phyloP scores from a whole-genome alignment of 2,329 filamentous ascomycete species.

The Trichoderma endophyticum region DNA sequence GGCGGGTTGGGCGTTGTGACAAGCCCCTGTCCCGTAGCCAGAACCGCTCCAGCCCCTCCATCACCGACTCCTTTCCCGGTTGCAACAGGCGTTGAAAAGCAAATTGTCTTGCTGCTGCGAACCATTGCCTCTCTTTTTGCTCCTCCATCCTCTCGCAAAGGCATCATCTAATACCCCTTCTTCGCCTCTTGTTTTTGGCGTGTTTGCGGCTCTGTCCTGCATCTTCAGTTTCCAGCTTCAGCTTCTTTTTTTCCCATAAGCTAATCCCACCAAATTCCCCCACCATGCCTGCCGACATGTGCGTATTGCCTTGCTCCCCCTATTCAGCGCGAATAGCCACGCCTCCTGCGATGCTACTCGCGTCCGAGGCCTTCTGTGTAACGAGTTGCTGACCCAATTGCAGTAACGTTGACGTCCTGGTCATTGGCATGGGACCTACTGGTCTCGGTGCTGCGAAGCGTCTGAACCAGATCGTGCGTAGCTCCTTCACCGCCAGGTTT shows the following conservation, averaged over 20 bases:
- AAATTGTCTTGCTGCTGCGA: slow-evolving; percentile 25
- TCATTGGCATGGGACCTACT: slow-evolving; percentile 96
- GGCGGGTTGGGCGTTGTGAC: slow-evolving; percentile 15
- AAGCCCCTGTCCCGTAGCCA: slow-evolving; percentile 29
- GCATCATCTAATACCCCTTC: slow-evolving; percentile 22
- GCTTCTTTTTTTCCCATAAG: slow-evolving; percentile 4
- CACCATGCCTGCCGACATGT: slow-evolving; percentile 42
- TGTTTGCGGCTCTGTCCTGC: slow-evolving; percentile 16
- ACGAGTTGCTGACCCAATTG: slow-evolving; percentile 21
- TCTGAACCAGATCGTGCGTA: slow-evolving; percentile 86
- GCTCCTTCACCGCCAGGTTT: slow-evolving; percentile 30
- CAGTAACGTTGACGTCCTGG: slow-evolving; percentile 92
- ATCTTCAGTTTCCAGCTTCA: slow-evolving; percentile 23
- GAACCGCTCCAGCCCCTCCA: slow-evolving; percentile 39
- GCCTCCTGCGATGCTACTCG: neutral
- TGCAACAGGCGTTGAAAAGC: slow-evolving; percentile 26
- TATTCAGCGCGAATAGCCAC: neutral
- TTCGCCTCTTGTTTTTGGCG: slow-evolving; percentile 7
- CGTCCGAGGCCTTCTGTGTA: neutral
- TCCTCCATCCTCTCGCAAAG: slow-evolving; percentile 25
- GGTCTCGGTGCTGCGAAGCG: slow-evolving; percentile 97
- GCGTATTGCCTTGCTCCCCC: slow-evolving; percentile 26
- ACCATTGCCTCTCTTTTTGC: slow-evolving; percentile 26
- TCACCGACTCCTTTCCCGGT: slow-evolving; percentile 34
- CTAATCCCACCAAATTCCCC: slow-evolving; percentile 24